Evolutionary conservation across 306 rosid species (phyloP), one percentile per base, ranked within the genome.

Genomic region (Cucurbita moschata): DNA sequence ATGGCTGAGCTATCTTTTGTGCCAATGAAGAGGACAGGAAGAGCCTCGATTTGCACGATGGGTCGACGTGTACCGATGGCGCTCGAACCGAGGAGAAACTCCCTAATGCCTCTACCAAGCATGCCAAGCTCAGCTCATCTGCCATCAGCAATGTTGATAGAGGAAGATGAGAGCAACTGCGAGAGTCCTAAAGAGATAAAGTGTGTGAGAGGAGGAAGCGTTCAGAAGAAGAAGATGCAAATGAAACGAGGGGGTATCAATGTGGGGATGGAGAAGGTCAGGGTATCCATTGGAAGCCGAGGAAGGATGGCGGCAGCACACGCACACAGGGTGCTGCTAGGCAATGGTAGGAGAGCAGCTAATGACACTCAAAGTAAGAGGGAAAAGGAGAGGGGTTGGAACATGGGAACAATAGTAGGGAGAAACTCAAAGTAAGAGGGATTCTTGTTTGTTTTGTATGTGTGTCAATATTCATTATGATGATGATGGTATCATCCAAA

Each of bases 361-460:
- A 91, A 87, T 81, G 97, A 85, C 37, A 63, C 69, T 21, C 96
- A 84, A 81, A 87, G 85, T 61, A 86, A 86, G 3, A 94, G 84
- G 86, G 99, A 87, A 51, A 94, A 89, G 96, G 97, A 95, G 80
- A 89, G 97, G 64, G 99, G 92, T 16, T 91, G 97, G 97, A 89
- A 88, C 61, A 50, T 81, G 51, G 88, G 93, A 51, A 81, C 84
- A 8, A 44, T 81, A 8, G 70, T 74, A 1, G 86, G 78, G 46
- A 88, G 84, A 80, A 30, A 30, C 35, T 30, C 4, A 3, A 30
- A 30, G 35, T 30, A 30, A 30, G 35, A 30, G 35, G 35, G 35
- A 30, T 30, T 30, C 35, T 30, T 30, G 35, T 30, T 30, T 30
- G 35, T 30, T 30, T 30, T 30, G 35, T 30, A 1, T 30, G 35